Evolutionary conservation across 2,329 filamentous ascomycete species (phyloP), one percentile per base, ranked within the genome.

Genomic region (Fusarium subtropicale): DNA sequence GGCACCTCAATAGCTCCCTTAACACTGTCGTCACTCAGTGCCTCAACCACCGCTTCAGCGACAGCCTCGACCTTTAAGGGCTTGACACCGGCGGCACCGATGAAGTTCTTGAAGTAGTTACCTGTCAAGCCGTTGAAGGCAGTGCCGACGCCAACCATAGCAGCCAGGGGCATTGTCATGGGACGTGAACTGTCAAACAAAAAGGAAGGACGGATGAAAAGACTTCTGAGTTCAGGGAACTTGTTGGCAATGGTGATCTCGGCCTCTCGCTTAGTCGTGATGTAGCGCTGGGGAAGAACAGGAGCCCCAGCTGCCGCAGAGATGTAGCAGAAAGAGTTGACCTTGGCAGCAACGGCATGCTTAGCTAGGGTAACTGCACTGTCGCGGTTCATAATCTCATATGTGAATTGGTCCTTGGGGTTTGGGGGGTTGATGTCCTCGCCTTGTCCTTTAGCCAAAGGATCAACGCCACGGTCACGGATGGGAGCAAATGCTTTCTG

Each of bases 321-420:
- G 65, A 99, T 91, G 83, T 93, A 98, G 63, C 91, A 89, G 77
- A 97, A 97, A 0, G 90, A 88, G 20, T 85, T 81, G 16, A 91
- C 90, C 36, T 88, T 85, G 63, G 88, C 87, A 34, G 82, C 82
- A 28, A 86, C 85, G 3, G 94, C 90, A 77, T 95, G 92, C 75
- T 91, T 89, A 16, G 95, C 96, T 16, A 97, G 86, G 56, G 91
- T 87, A 65, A 98, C 88, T 48, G 95, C 95, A 82, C 84, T 88
- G 81, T 98, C 95, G 60, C 96, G 88, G 82, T 99, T 99, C 93
- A 99, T 97, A 64, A 94, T 86, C 83, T 98, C 96, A 82, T 99
- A 99, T 20, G 95, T 97, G 74, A 97, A 85, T 80, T 96, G 92
- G 28, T 90, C 90, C 72, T 90, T 89, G 46, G 83, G 86, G 78